phyloP scores from a whole-genome alignment of 2,329 filamentous ascomycete species.

The Botrytis galanthina region DNA sequence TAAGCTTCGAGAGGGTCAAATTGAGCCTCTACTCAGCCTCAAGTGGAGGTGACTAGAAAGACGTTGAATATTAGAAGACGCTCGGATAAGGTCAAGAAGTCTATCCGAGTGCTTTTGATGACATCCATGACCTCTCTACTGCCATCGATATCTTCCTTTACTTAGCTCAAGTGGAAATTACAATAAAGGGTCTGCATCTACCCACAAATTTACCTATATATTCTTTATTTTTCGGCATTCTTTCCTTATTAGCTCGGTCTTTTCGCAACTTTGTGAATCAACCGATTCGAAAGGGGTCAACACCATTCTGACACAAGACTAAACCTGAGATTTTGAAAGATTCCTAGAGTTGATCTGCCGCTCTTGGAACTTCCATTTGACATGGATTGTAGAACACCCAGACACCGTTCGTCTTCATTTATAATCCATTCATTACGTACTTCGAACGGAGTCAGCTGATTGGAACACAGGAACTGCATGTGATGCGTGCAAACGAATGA shows the following conservation, averaged over 20 bases:
- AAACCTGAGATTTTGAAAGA: background rate
- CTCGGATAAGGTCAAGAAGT: slow-evolving; percentile 3
- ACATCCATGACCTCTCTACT: background rate
- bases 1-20: background rate
- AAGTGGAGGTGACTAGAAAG: background rate
- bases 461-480: slow-evolving; percentile 30
- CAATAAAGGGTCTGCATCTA: background rate
- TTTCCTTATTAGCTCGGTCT: background rate
- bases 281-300: background rate
- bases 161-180: background rate
- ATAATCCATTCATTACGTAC: background rate
- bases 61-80: background rate
- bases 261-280: background rate
- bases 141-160: background rate
- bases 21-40: background rate
- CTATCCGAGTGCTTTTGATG: background rate
- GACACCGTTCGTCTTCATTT: slow-evolving; percentile 10
- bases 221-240: background rate
- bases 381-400: slow-evolving; percentile 13
- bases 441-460: slow-evolving; percentile 15
- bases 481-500: slow-evolving; percentile 33
- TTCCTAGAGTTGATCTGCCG: background rate
- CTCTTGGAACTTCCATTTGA: background rate
- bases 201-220: background rate
- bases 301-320: background rate